Percentiles rank a stretch among this genome's conserved stretches.
Conservation (phyloP, 805 yeast species). For the Peterozyma xylosa region DNA sequence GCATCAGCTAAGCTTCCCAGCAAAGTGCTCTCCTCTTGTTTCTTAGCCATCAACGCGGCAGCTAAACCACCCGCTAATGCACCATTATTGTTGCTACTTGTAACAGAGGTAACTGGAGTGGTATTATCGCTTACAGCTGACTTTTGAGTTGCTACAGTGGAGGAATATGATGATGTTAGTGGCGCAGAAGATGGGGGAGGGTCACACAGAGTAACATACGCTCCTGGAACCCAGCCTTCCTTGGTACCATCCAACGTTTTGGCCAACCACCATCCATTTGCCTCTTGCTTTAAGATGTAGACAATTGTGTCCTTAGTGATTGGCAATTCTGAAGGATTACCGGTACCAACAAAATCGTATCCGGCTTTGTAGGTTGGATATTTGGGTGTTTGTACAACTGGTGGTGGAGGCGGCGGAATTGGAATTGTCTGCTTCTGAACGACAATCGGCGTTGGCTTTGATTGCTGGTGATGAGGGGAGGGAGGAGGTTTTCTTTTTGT, state of each 20-base stretch:
- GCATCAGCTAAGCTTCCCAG: conserved; percentile 92
- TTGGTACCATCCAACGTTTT: conserved; percentile 63
- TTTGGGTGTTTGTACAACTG: conserved; percentile 50
- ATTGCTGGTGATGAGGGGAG: conserved; percentile 10
- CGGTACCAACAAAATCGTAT: conserved; percentile 84
- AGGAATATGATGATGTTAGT: conserved; percentile 15
- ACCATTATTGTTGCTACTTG: conserved; percentile 20
- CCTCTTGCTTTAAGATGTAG: conserved; percentile 61
- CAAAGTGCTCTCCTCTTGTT: conserved; percentile 49
- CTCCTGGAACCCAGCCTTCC: conserved; percentile 97
- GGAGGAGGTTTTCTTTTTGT: conserved; percentile 10
- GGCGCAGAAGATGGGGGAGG: conserved; percentile 33
- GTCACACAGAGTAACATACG: conserved; percentile 64
- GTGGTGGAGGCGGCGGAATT: conserved; percentile 70
- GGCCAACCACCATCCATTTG: conserved; percentile 94
- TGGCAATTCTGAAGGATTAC: conserved; percentile 75
- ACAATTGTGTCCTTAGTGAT: conserved; percentile 70
- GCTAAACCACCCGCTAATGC: conserved; percentile 49
- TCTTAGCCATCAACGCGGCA: conserved; percentile 57
- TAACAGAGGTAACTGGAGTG: conserved; percentile 16
- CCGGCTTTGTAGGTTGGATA: conserved; percentile 79
- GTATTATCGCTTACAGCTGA: conserved; percentile 6
- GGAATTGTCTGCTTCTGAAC: conserved; percentile 40
- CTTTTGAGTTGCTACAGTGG: conserved; percentile 9
- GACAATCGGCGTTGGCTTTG: conserved; percentile 8